A percentile compares a stretch with the other conserved stretches of the same genome.
These are phyloP conservation scores for Lentinula sp. DNA, from an alignment of 768 basidiomycete species.

Conservation along the genomic window DNA sequence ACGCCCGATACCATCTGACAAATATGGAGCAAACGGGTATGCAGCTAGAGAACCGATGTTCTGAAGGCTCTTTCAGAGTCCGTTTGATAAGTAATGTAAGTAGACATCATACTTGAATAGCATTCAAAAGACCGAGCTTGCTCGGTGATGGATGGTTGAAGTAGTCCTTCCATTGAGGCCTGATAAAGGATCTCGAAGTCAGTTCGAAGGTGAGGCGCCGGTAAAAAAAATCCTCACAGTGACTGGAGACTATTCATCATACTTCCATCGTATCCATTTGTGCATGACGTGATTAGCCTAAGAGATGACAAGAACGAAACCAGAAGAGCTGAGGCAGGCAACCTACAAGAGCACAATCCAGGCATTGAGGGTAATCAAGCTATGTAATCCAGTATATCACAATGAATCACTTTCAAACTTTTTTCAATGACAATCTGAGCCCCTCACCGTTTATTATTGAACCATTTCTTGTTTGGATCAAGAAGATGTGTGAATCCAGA, in stretches of 20 bases:
- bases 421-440: background rate
- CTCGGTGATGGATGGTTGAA: conserved; percentile 36
- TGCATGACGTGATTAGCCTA: conserved; percentile 41
- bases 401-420: too few relatives aligned
- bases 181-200: conserved; percentile 24
- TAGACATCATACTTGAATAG: conserved; percentile 29
- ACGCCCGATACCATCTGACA: conserved; percentile 40
- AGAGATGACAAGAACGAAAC: background rate
- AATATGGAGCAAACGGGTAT: conserved; percentile 41
- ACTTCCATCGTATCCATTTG: conserved; percentile 46
- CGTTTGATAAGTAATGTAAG: background rate
- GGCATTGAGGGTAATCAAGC: conserved; percentile 34
- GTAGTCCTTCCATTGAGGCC: conserved; percentile 36
- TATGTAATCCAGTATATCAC: conserved; percentile 8
- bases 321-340: background rate
- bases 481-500: conserved; percentile 7
- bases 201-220: conserved; percentile 30
- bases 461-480: conserved; percentile 11
- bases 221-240: conserved; percentile 17
- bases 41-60: conserved; percentile 44
- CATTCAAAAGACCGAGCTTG: conserved; percentile 41
- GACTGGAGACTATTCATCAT: conserved; percentile 52
- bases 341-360: conserved; percentile 39
- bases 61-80: conserved; percentile 1
- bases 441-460: conserved; percentile 10